Conservation (phyloP, 2,329 filamentous ascomycete genomes). For the Fusarium hainanense region DNA sequence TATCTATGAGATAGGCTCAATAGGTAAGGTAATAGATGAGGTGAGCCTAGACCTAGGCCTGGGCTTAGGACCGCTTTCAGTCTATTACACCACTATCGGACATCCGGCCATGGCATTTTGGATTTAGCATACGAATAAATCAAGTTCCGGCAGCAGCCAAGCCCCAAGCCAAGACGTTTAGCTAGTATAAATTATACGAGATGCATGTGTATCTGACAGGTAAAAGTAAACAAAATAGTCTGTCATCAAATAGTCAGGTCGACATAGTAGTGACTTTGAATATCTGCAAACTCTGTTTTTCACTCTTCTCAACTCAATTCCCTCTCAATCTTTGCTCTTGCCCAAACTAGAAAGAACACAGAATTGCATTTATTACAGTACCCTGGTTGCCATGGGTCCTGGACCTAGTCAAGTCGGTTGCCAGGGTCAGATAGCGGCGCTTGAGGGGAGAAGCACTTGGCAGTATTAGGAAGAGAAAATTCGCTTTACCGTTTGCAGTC, state of each 20-base stretch:
- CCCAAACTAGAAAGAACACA: conserved; percentile 22
- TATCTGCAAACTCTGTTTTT: neutral
- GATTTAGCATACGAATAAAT: conserved; percentile 29
- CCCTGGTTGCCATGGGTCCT: conserved; percentile 26
- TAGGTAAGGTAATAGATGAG: neutral
- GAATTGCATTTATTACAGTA: conserved; percentile 32
- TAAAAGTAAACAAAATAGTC: neutral
- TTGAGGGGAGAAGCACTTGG: conserved; percentile 3
- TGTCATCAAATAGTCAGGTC: no score
- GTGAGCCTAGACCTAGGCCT: conserved; percentile 8
- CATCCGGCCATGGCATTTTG: conserved; percentile 20
- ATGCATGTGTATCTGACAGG: neutral
- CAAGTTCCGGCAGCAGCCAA: conserved; percentile 24
- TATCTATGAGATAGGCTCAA: neutral
- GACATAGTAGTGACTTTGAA: neutral
- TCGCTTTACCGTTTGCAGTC: conserved; percentile 26
- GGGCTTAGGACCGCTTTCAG: conserved; percentile 12
- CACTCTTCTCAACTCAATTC: neutral
- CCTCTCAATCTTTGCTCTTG: conserved; percentile 14
- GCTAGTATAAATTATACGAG: conserved; percentile 5
- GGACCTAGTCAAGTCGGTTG: conserved; percentile 13
- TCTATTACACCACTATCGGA: conserved; percentile 38
- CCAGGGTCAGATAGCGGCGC: conserved; percentile 12
- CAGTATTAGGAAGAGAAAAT: neutral
- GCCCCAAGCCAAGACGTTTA: conserved; percentile 24